Percentiles rank a stretch among this genome's conserved stretches.
phyloP scores from a whole-genome alignment of 2,329 filamentous ascomycete species.

The Colletotrichum sp. region DNA sequence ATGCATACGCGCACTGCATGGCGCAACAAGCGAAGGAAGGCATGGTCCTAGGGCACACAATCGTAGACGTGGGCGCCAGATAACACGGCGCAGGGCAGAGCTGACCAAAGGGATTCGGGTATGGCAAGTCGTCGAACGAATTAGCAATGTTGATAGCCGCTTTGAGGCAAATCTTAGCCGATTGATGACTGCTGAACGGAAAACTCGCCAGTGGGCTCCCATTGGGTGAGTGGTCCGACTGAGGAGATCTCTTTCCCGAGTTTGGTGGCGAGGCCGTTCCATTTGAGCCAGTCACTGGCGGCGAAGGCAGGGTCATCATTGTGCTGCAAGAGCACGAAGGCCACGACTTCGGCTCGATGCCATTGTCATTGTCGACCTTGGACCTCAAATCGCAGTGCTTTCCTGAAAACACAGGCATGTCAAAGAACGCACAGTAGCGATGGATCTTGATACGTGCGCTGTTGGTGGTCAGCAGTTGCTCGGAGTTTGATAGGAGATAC shows the following conservation, averaged over 20 bases:
- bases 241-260: conserved; percentile 24
- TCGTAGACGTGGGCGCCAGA: conserved; percentile 37
- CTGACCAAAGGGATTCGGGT: conserved; percentile 44
- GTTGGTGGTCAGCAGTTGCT: neutral
- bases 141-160: conserved; percentile 52
- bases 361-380: conserved; percentile 26
- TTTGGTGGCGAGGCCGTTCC: conserved; percentile 24
- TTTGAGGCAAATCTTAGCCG: conserved; percentile 52
- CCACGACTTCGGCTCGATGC: conserved; percentile 33
- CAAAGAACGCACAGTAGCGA: conserved; percentile 55
- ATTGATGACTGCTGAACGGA: conserved; percentile 50
- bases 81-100: conserved; percentile 35
- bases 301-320: conserved; percentile 28
- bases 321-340: conserved; percentile 38
- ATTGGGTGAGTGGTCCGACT: conserved; percentile 13
- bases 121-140: conserved; percentile 49
- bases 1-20: conserved; percentile 49
- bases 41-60: conserved; percentile 48
- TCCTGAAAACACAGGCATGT: conserved; percentile 51
- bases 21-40: conserved; percentile 49
- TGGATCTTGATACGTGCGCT: conserved; percentile 57
- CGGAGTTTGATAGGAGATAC: neutral
- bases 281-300: conserved; percentile 30
- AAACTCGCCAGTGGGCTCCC: conserved; percentile 27
- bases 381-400: conserved; percentile 53